phyloP scores from a whole-genome alignment of 1,284 basidiomycete genomes.

The Entoloma clypeatum region DNA sequence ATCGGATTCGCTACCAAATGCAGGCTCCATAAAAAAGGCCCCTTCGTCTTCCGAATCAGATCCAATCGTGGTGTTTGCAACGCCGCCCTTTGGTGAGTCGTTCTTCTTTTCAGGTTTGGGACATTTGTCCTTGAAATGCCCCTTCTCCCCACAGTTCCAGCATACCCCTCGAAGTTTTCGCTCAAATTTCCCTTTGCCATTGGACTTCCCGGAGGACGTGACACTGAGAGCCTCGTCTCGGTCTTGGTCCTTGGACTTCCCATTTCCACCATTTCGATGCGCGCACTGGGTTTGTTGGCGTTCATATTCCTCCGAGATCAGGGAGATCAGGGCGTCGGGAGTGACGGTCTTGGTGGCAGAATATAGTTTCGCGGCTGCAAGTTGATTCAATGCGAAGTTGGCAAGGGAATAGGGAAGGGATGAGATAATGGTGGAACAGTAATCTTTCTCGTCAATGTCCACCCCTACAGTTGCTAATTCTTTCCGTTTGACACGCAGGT shows the following conservation, averaged over 20 bases:
- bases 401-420: conserved; percentile 29
- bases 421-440: conserved; percentile 28
- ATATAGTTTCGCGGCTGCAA: conserved; percentile 20
- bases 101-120: conserved; percentile 17
- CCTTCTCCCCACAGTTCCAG: conserved; percentile 28
- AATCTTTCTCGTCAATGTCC: conserved; percentile 28
- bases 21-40: conserved; percentile 13
- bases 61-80: conserved; percentile 8
- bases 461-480: conserved; percentile 28
- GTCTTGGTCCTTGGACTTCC: conserved; percentile 13
- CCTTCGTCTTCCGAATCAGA: conserved; percentile 24
- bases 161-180: conserved; percentile 10
- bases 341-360: conserved; percentile 15
- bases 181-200: too few species aligned
- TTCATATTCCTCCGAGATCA: conserved; percentile 29
- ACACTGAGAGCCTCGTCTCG: conserved; percentile 22
- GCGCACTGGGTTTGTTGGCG: conserved; percentile 15
- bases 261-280: not conserved
- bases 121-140: conserved; percentile 23
- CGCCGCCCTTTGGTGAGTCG: conserved; percentile 5
- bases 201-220: too few species aligned
- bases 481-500: conserved; percentile 23
- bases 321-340: conserved; percentile 22
- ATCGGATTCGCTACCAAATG: conserved; percentile 1
- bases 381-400: conserved; percentile 25